Evolutionary conservation across 1,284 basidiomycete genomes (phyloP).

Genomic region (Abortiporus biennis): DNA sequence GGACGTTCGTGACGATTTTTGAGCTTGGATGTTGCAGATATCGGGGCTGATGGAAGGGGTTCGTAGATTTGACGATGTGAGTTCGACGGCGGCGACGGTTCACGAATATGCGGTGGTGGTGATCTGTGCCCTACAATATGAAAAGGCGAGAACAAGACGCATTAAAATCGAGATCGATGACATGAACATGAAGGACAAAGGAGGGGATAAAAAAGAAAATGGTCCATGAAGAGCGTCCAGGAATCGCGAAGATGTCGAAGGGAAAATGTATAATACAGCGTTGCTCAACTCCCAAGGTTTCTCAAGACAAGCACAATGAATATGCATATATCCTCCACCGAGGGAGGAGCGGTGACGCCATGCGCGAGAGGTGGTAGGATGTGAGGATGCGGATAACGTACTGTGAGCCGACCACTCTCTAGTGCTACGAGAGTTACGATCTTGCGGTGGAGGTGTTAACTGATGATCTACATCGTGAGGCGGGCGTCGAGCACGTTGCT

Average conservation of each 20-base stretch:
- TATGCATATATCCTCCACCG: conserved; percentile 36
- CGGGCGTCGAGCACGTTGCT: conserved; percentile 14
- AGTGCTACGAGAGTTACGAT: conserved; percentile 23
- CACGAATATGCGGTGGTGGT: conserved; percentile 24
- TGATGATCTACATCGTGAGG: conserved; percentile 13
- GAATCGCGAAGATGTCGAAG: conserved; percentile 42
- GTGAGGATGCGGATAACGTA: conserved; percentile 73
- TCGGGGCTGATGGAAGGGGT: conserved; percentile 3
- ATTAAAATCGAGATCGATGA: conserved; percentile 31
- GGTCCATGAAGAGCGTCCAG: conserved; percentile 53
- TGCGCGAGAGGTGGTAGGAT: conserved; percentile 35
- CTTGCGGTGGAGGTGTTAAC: conserved; percentile 10
- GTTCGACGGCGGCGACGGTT: conserved; percentile 15
- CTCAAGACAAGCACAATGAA: conserved; percentile 38
- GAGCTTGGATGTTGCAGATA: conserved; percentile 14
- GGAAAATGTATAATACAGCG: conserved; percentile 34
- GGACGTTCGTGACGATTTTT: conserved; percentile 13
- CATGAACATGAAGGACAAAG: conserved; percentile 27
- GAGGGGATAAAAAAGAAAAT: conserved; percentile 26
- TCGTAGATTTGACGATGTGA: conserved; percentile 9
- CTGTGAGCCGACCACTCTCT: conserved; percentile 52
- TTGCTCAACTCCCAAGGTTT: conserved; percentile 48
- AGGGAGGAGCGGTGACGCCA: conserved; percentile 38
- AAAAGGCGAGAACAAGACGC: conserved; percentile 29
- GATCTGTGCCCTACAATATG: conserved; percentile 52